Conservation (phyloP, 345 rosid genomes). For the Acer campestre region DNA sequence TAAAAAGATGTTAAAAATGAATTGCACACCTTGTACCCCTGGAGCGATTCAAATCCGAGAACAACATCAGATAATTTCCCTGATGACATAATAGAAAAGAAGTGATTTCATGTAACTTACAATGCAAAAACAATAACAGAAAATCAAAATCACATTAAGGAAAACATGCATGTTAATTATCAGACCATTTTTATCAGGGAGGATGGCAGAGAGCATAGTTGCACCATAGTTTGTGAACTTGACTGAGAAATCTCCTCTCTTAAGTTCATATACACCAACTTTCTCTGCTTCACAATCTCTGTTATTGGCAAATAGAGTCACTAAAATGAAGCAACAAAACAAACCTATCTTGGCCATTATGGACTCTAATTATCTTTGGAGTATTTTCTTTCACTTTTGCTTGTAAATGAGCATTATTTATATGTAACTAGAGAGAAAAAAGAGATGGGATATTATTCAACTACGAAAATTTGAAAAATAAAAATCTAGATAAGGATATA, state of each 20-base stretch:
- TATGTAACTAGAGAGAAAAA: neutral
- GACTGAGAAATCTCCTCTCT: conserved; percentile 39
- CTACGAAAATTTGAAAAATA: neutral
- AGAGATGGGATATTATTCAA: neutral
- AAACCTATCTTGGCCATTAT: conserved; percentile 15
- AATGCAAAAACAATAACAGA: neutral
- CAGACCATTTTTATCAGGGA: conserved; percentile 61
- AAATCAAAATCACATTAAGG: too few species aligned
- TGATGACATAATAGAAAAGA: conserved; percentile 9
- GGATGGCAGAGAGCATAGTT: conserved; percentile 51
- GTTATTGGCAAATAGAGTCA: conserved; percentile 12
- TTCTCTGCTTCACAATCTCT: conserved; percentile 16
- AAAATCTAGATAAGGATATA: conserved; percentile 10
- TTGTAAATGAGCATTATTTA: neutral
- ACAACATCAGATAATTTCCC: conserved; percentile 57
- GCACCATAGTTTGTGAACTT: conserved; percentile 71
- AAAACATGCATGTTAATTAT: too few species aligned
- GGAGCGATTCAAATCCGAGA: conserved; percentile 49
- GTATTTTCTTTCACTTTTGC: neutral
- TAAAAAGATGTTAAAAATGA: neutral
- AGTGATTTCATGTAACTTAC: neutral
- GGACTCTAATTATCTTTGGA: neutral
- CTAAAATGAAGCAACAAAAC: conserved; percentile 8
- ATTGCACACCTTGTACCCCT: conserved; percentile 57
- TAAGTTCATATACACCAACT: conserved; percentile 40